Evolutionary conservation across 306 rosid genomes (phyloP).

Genomic region (Gastrolobium bilobum): DNA sequence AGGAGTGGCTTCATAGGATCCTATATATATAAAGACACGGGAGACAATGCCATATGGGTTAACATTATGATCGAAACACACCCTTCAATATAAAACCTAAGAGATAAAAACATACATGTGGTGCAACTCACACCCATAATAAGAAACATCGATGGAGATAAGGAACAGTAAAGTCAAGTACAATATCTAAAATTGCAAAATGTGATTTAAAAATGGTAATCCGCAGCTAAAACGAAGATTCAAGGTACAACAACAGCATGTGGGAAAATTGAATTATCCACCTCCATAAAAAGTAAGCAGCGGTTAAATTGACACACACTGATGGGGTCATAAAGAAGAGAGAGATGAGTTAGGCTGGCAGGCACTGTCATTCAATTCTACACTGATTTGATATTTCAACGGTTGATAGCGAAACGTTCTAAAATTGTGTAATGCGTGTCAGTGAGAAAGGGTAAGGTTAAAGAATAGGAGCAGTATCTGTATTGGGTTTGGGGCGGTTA

Average conservation of each 20-base stretch:
- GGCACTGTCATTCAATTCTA: background rate
- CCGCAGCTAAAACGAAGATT: slow-evolving; percentile 46
- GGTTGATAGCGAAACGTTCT: slow-evolving; percentile 46
- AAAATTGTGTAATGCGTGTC: slow-evolving; percentile 43
- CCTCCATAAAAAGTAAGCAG: slow-evolving; percentile 4
- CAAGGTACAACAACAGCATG: slow-evolving; percentile 45
- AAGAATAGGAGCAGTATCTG: slow-evolving; percentile 45
- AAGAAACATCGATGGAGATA: slow-evolving; percentile 19
- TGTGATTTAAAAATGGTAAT: slow-evolving; percentile 47
- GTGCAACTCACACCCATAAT: background rate
- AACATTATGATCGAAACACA: slow-evolving; percentile 33
- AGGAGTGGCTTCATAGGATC: slow-evolving; percentile 9
- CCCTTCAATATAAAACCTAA: slow-evolving; percentile 32
- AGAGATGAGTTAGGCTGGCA: slow-evolving; percentile 29
- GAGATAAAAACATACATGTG: background rate
- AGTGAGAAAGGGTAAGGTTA: slow-evolving; percentile 39
- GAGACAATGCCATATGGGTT: slow-evolving; percentile 53
- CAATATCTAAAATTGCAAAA: background rate
- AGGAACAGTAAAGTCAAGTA: slow-evolving; percentile 19
- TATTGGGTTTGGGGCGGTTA: slow-evolving; percentile 42
- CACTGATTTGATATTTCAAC: slow-evolving; percentile 38
- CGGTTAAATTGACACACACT: slow-evolving; percentile 17
- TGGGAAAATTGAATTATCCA: slow-evolving; percentile 35
- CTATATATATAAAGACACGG: background rate
- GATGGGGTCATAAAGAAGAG: slow-evolving; percentile 20